A percentile compares a stretch with the other conserved stretches of the same genome.
Evolutionary conservation across 192 early-diverging fungal species (phyloP).

Genomic region (Diversispora epigaea): DNA sequence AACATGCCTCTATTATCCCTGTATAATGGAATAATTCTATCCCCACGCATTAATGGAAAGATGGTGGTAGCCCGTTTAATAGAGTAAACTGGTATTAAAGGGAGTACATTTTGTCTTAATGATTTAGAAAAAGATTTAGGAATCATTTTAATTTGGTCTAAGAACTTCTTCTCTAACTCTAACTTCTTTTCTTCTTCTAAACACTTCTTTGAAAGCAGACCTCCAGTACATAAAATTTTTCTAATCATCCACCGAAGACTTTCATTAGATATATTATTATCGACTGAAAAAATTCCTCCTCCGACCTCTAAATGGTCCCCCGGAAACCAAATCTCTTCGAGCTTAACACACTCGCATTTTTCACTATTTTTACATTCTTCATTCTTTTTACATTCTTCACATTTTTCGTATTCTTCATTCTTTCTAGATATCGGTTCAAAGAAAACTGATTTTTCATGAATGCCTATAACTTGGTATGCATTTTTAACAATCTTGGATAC

Average conservation of each 20-base stretch:
- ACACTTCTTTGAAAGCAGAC: no score
- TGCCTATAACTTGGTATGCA: not conserved
- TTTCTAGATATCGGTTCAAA: not conserved
- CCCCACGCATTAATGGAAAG: not conserved
- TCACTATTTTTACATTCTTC: no score
- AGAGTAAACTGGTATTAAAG: not conserved
- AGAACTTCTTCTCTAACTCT: not conserved
- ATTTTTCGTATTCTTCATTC: not conserved
- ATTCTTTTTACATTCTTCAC: no score
- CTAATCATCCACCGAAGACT: not conserved
- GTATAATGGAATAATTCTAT: slow-evolving; percentile 10
- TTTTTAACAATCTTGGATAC: slow-evolving; percentile 28
- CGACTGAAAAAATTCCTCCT: not conserved
- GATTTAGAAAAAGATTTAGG: no score
- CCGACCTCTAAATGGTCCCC: not conserved
- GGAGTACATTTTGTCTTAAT: no score
- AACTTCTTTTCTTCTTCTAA: not conserved
- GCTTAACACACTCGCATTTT: not conserved
- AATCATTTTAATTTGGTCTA: no score
- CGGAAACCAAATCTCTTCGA: slow-evolving; percentile 10
- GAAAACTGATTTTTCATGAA: not conserved
- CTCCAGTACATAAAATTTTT: not conserved
- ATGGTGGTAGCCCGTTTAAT: not conserved
- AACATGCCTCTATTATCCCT: not conserved
- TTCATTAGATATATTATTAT: not conserved